Conservation (phyloP, 2,329 filamentous ascomycete species). For the Xylariaceae sp. region DNA sequence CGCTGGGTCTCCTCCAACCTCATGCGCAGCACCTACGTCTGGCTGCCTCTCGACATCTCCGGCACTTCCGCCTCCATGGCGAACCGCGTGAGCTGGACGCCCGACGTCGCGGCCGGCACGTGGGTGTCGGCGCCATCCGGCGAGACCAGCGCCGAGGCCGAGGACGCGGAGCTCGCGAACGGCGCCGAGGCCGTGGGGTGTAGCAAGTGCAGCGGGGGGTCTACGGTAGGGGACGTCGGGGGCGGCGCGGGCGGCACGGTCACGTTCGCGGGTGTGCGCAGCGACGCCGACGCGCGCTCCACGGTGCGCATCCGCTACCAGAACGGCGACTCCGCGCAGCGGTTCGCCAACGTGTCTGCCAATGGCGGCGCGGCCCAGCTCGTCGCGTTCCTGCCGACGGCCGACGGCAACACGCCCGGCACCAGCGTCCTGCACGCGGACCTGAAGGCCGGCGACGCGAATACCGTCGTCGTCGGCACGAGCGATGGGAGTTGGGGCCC, state of each 20-base stretch:
- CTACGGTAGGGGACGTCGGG: slow-evolving; percentile 58
- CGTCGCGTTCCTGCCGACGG: slow-evolving; percentile 57
- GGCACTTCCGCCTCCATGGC: slow-evolving; percentile 54
- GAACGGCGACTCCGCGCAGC: slow-evolving; percentile 56
- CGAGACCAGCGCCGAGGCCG: slow-evolving; percentile 56
- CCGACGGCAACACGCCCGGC: slow-evolving; percentile 42
- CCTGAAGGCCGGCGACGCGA: slow-evolving; percentile 48
- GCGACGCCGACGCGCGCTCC: slow-evolving; percentile 46
- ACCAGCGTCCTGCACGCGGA: slow-evolving; percentile 52
- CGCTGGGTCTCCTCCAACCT: slow-evolving; percentile 66
- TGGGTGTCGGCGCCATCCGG: slow-evolving; percentile 50
- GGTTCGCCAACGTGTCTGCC: slow-evolving; percentile 58
- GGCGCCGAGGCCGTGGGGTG: slow-evolving; percentile 52
- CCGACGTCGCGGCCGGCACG: slow-evolving; percentile 46
- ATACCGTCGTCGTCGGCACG: slow-evolving; percentile 51
- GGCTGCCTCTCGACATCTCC: slow-evolving; percentile 60
- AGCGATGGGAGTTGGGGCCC: slow-evolving; percentile 42
- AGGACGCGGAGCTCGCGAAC: slow-evolving; percentile 47
- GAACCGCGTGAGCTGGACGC: slow-evolving; percentile 59
- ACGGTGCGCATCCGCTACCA: slow-evolving; percentile 59
- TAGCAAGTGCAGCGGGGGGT: slow-evolving; percentile 51
- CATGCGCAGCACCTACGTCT: slow-evolving; percentile 63
- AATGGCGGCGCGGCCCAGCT: slow-evolving; percentile 53
- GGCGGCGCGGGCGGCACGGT: slow-evolving; percentile 50
- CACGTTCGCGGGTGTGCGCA: slow-evolving; percentile 50